Evolutionary conservation across 225 moss, liverwort and hornwort genomes (phyloP).

Genomic region (Pseudisothecium myosuroides): DNA sequence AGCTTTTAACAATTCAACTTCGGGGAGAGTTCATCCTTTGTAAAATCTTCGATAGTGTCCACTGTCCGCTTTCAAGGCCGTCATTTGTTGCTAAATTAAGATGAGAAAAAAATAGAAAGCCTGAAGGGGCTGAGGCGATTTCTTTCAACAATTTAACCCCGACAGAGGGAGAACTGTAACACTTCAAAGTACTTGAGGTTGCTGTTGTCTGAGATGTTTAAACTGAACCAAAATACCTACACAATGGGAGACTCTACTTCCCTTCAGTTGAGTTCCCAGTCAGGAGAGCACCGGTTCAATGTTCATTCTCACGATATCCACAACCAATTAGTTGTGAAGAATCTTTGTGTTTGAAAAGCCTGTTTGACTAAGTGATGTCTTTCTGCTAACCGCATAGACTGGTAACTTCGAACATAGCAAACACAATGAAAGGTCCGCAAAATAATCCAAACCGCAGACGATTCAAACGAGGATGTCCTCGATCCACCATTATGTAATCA

Average conservation of each 20-base stretch:
- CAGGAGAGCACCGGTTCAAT: not conserved
- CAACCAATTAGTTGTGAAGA: not conserved
- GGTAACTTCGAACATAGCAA: not conserved
- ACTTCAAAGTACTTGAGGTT: not conserved
- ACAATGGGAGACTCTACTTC: not conserved
- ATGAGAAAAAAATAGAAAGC: not conserved
- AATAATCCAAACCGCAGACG: not conserved
- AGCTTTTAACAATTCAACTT: not conserved
- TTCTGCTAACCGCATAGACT: not conserved
- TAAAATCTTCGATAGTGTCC: not conserved
- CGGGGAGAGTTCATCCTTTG: not conserved
- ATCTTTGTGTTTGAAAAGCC: not conserved
- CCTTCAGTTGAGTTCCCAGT: not conserved
- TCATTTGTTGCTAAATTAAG: not conserved
- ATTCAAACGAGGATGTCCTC: not conserved
- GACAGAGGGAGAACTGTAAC: not conserved
- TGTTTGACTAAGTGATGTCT: not conserved
- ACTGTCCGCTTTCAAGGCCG: not conserved
- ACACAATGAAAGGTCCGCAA: not conserved
- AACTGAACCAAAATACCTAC: not conserved
- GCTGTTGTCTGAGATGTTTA: not conserved
- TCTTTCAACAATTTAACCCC: not conserved
- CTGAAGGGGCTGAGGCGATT: not conserved
- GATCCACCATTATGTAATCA: not conserved
- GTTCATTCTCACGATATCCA: not conserved